These are phyloP conservation scores for Ogataea dorogensis DNA, from an alignment of 805 yeast genomes.

Conservation along the genomic window DNA sequence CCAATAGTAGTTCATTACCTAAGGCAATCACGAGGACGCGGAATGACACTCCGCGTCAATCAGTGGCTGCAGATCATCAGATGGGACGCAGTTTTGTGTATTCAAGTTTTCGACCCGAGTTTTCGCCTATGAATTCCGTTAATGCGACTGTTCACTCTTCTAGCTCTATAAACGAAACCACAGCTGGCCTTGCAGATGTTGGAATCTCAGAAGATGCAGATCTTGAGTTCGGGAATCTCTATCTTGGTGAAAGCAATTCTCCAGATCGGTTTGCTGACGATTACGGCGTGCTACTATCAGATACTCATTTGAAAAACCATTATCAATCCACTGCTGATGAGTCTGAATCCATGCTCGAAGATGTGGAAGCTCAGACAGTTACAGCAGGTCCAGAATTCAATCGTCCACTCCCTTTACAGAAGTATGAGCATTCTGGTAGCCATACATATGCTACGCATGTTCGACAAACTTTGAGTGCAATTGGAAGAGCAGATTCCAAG, in stretches of 20 bases:
- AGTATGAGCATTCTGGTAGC: slow-evolving; percentile 6
- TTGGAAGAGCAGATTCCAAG: slow-evolving; percentile 20
- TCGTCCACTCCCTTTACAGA: neutral
- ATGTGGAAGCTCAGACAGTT: slow-evolving; percentile 8
- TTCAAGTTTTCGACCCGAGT: slow-evolving; percentile 33
- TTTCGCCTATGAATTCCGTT: slow-evolving; percentile 14
- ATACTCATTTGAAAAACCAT: neutral
- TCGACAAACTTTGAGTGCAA: slow-evolving; percentile 2
- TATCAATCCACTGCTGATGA: slow-evolving; percentile 7
- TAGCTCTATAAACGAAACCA: slow-evolving; percentile 51
- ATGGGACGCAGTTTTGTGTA: slow-evolving; percentile 42
- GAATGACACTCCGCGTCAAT: slow-evolving; percentile 14
- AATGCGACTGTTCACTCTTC: slow-evolving; percentile 50
- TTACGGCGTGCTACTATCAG: slow-evolving; percentile 6
- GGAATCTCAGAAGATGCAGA: slow-evolving; percentile 41
- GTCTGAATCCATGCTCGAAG: neutral
- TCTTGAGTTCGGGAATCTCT: neutral
- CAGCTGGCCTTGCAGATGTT: slow-evolving; percentile 55
- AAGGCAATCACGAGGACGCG: slow-evolving; percentile 20
- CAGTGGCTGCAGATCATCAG: slow-evolving; percentile 30
- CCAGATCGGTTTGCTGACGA: slow-evolving; percentile 9
- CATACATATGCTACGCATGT: slow-evolving; percentile 2
- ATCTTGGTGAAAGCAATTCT: slow-evolving; percentile 4
- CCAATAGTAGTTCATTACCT: slow-evolving; percentile 22
- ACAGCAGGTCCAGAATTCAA: neutral